Percentiles rank a stretch among this genome's conserved stretches.
Evolutionary conservation across 345 rosid species (phyloP).

Genomic region (Pugionium dolabratum): DNA sequence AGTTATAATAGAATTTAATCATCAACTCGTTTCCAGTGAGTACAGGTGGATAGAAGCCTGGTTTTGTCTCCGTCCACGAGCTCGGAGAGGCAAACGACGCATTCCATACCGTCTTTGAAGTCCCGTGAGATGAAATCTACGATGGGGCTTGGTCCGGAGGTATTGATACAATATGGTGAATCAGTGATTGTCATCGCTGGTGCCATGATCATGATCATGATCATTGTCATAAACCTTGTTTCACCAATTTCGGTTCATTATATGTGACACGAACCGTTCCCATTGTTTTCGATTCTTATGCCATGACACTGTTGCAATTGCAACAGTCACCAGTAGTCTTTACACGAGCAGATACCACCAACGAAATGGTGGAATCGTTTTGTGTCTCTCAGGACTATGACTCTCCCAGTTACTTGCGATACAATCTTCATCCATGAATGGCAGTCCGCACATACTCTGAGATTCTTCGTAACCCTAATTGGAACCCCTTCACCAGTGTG

Average conservation of each 20-base stretch:
- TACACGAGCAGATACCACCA: constrained; percentile 57
- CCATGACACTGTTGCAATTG: background rate
- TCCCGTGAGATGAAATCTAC: constrained; percentile 45
- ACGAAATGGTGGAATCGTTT: constrained; percentile 64
- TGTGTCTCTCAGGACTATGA: constrained; percentile 59
- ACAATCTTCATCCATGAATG: constrained; percentile 52
- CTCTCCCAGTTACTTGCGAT: constrained; percentile 44
- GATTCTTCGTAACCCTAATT: constrained; percentile 58
- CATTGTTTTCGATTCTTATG: no score
- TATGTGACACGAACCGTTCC: no score
- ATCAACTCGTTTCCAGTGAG: constrained; percentile 41
- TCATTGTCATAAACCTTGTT: no score
- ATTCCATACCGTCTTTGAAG: constrained; percentile 53
- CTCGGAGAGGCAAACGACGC: constrained; percentile 76
- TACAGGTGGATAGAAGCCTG: constrained; percentile 62
- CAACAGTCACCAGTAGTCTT: constrained; percentile 53
- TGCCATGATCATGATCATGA: background rate
- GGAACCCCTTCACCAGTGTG: constrained; percentile 48
- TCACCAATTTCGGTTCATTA: no score
- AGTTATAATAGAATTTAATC: no score
- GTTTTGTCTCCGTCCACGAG: constrained; percentile 62
- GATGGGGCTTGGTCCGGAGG: constrained; percentile 51
- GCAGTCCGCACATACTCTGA: constrained; percentile 62
- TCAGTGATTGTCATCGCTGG: background rate
- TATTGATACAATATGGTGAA: constrained; percentile 35